phyloP scores from a whole-genome alignment of 805 yeast species.

The Candida vartiovaarae region DNA sequence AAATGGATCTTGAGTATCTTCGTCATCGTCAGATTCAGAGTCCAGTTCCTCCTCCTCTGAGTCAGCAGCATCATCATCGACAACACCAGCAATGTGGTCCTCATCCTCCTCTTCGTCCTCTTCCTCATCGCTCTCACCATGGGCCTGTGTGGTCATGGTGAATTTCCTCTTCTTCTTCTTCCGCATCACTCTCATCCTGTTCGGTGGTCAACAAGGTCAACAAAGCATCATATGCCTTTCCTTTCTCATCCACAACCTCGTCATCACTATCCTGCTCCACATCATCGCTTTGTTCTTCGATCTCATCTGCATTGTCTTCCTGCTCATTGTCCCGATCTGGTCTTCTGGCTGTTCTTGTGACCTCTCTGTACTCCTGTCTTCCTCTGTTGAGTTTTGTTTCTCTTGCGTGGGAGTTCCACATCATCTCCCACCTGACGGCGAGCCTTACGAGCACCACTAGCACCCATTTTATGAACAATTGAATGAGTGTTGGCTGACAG shows the following conservation, averaged over 20 bases:
- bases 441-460: conserved; percentile 3
- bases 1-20: conserved; percentile 59
- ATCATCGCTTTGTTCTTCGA: conserved; percentile 13
- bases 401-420: conserved; percentile 3
- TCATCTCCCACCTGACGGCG: neutral
- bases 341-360: conserved; percentile 49
- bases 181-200: conserved; percentile 24
- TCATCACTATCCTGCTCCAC: conserved; percentile 16
- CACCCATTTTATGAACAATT: conserved; percentile 1
- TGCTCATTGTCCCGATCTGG: conserved; percentile 15
- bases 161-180: conserved; percentile 8
- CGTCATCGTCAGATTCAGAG: conserved; percentile 28
- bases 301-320: conserved; percentile 14
- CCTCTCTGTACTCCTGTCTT: conserved; percentile 51
- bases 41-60: conserved; percentile 23
- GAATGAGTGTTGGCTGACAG: neutral
- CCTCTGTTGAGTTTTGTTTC: conserved; percentile 34
- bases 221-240: conserved; percentile 59
- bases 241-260: conserved; percentile 27
- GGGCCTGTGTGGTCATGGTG: conserved; percentile 11
- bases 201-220: conserved; percentile 53
- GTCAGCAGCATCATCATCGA: conserved; percentile 17
- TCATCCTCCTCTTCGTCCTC: conserved; percentile 25
- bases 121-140: conserved; percentile 12
- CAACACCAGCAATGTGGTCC: conserved; percentile 17